Percentiles rank a stretch among this genome's conserved stretches.
These are phyloP conservation scores for Davidsoniella eucalypti DNA, from an alignment of 2,329 filamentous ascomycete genomes.

Conservation along the genomic window DNA sequence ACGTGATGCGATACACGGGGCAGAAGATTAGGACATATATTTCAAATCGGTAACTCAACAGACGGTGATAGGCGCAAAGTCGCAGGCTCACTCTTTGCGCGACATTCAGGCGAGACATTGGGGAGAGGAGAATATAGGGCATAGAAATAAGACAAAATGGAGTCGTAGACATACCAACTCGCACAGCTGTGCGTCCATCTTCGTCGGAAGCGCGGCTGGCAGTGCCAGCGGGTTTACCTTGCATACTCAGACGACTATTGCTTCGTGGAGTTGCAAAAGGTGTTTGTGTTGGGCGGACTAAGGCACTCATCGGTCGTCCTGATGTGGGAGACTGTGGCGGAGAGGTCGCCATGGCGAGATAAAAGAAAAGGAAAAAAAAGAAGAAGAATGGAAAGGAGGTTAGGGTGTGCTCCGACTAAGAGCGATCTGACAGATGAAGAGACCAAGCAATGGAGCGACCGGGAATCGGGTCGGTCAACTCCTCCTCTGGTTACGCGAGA, in stretches of 20 bases:
- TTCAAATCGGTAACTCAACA: not conserved
- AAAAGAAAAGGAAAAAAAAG: conserved; percentile 5
- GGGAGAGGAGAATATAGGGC: not conserved
- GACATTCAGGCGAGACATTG: not conserved
- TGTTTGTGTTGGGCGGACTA: conserved; percentile 43
- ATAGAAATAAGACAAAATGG: not conserved
- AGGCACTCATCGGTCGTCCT: conserved; percentile 63
- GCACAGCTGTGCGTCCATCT: conserved; percentile 77
- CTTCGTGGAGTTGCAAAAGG: conserved; percentile 40
- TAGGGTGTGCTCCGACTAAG: no score
- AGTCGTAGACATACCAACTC: conserved; percentile 62
- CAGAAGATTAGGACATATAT: not conserved
- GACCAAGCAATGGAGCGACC: no score
- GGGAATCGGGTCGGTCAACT: no score
- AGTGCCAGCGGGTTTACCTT: conserved; percentile 52
- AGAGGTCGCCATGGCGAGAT: conserved; percentile 42
- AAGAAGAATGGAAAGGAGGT: not conserved
- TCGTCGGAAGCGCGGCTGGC: conserved; percentile 79
- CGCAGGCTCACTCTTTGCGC: not conserved
- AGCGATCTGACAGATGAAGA: no score
- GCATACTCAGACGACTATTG: conserved; percentile 72
- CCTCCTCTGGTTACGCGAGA: no score
- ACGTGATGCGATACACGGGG: not conserved
- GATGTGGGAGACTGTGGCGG: conserved; percentile 51
- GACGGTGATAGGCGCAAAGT: not conserved